A percentile compares a stretch with the other conserved stretches of the same genome.
Evolutionary conservation across 2,329 filamentous ascomycete species (phyloP).

Genomic region (Trichoderma cornu-damae): DNA sequence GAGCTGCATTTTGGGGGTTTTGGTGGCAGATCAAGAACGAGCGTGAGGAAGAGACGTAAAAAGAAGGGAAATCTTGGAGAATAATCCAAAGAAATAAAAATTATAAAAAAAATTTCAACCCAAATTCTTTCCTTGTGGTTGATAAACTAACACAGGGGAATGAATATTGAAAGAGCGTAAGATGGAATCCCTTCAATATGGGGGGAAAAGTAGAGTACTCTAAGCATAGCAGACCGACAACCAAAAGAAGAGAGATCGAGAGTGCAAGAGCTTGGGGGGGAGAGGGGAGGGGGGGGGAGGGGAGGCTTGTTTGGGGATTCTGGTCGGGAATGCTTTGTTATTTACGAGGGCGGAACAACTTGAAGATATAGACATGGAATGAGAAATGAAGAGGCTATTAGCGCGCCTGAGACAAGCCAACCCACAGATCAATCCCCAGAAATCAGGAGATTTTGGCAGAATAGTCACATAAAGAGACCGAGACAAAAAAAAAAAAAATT

Average conservation of each 20-base stretch:
- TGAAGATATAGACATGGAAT: conserved; percentile 43
- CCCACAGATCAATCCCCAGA: conserved; percentile 33
- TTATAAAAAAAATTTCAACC: not conserved
- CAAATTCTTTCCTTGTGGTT: conserved; percentile 3
- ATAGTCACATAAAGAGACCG: conserved; percentile 29
- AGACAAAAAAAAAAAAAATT: conserved; percentile 36
- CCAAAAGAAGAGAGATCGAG: conserved; percentile 19
- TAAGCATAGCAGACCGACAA: conserved; percentile 15
- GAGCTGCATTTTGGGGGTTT: conserved; percentile 34
- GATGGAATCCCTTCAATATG: conserved; percentile 17
- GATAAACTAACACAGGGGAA: not conserved
- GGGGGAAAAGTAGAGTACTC: conserved; percentile 15
- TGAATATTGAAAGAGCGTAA: conserved; percentile 19
- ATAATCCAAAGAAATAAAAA: not conserved
- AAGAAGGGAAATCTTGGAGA: conserved; percentile 7
- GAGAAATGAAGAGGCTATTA: conserved; percentile 30
- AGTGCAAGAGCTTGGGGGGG: conserved; percentile 16
- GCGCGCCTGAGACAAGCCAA: conserved; percentile 33
- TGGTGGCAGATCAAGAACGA: not conserved
- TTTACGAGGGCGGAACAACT: conserved; percentile 33
- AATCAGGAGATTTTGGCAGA: conserved; percentile 28
- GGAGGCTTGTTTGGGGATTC: conserved; percentile 24
- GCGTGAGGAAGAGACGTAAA: not conserved
- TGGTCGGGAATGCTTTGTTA: conserved; percentile 34
- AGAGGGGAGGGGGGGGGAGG: no score